Evolutionary conservation across 2,329 filamentous ascomycete species (phyloP).

Genomic region (Cadophora luteo-olivacea): DNA sequence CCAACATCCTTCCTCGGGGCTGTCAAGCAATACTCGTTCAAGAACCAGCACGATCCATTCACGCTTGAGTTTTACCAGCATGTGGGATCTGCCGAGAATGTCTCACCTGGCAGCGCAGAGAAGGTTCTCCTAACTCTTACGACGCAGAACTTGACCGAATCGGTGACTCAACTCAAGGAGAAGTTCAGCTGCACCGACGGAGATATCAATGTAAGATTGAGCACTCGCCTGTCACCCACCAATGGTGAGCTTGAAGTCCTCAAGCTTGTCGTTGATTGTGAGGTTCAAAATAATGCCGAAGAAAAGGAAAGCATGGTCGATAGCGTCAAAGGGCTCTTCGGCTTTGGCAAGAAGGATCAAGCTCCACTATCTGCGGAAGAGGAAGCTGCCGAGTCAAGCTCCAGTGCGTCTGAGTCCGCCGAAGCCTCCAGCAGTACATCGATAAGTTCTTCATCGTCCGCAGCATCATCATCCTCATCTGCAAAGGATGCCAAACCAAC

Average conservation of each 20-base stretch:
- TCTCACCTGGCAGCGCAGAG: constrained; percentile 55
- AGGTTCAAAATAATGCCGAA: constrained; percentile 64
- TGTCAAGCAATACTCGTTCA: constrained; percentile 84
- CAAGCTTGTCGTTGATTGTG: constrained; percentile 82
- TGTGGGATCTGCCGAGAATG: constrained; percentile 55
- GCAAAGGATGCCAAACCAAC: constrained; percentile 36
- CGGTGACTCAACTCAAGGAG: constrained; percentile 78
- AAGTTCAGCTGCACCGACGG: constrained; percentile 74
- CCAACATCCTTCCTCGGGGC: constrained; percentile 76
- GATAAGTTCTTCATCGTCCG: constrained; percentile 58
- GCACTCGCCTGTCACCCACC: constrained; percentile 72
- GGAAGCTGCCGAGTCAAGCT: constrained; percentile 55
- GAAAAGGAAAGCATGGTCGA: constrained; percentile 86
- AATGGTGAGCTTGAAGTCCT: constrained; percentile 82
- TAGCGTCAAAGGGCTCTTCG: constrained; percentile 94
- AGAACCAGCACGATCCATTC: constrained; percentile 79
- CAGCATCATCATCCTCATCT: constrained; percentile 44
- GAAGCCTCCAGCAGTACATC: constrained; percentile 54
- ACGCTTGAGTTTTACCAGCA: constrained; percentile 81
- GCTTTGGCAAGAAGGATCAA: constrained; percentile 90
- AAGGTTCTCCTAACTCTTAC: constrained; percentile 69
- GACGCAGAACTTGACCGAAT: constrained; percentile 86
- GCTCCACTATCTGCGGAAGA: constrained; percentile 67
- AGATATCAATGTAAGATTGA: constrained; percentile 82
- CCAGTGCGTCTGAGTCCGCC: constrained; percentile 43